These are phyloP conservation scores for Coniochaeta sp. DNA, from an alignment of 2,329 filamentous ascomycete species.

Conservation along the genomic window DNA sequence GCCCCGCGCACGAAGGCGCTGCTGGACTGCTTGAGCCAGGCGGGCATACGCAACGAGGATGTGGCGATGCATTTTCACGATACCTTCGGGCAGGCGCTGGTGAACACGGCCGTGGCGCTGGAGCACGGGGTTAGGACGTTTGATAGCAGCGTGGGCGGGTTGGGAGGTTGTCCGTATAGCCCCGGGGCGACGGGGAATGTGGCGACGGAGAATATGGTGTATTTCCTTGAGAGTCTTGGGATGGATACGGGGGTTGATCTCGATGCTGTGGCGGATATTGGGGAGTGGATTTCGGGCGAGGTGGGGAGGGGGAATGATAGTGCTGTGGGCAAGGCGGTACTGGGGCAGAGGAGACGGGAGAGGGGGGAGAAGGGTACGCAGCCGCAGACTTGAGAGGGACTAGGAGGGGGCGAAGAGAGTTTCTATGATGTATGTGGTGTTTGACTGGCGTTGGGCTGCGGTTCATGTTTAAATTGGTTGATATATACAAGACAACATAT, in stretches of 20 bases:
- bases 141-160: conserved; percentile 70
- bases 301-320: conserved; percentile 58
- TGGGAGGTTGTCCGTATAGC: conserved; percentile 80
- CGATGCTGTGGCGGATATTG: conserved; percentile 59
- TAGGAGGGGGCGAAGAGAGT: no score
- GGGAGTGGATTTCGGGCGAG: conserved; percentile 62
- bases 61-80: conserved; percentile 85
- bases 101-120: conserved; percentile 71
- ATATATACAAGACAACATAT: no score
- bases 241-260: conserved; percentile 68
- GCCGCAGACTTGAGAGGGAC: background rate
- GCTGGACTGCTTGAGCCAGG: conserved; percentile 56
- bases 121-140: conserved; percentile 74
- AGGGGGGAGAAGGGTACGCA: conserved; percentile 2
- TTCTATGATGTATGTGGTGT: no score
- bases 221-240: conserved; percentile 67
- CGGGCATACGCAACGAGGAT: conserved; percentile 62
- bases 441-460: no score
- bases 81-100: conserved; percentile 79
- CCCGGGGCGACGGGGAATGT: conserved; percentile 84
- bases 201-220: conserved; percentile 76
- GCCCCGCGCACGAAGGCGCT: conserved; percentile 61
- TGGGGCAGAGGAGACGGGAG: conserved; percentile 37
- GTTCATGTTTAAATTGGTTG: no score
- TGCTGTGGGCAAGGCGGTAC: conserved; percentile 58